Evolutionary conservation across 441 rosid species (phyloP).

Genomic region (Raphanus hybrid): DNA sequence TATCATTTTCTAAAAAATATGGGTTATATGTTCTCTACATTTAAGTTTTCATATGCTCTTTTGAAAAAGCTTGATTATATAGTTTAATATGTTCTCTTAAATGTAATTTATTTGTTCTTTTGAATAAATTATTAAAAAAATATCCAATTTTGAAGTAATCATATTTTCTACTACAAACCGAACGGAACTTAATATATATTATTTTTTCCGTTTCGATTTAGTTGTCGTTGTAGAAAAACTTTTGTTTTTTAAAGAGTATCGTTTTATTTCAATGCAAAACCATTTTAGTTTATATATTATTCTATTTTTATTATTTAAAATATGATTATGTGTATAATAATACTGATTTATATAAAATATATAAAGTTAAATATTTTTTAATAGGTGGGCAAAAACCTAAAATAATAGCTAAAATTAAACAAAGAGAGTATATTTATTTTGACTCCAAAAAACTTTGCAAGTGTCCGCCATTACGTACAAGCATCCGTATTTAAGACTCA

Average conservation of each 20-base stretch:
- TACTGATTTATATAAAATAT: no score
- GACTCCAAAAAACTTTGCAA: background rate
- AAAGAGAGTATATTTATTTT: background rate
- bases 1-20: background rate
- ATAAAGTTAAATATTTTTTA: no score
- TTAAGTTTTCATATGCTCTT: background rate
- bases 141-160: background rate
- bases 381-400: no score
- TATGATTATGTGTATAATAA: no score
- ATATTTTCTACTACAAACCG: background rate
- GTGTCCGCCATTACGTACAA: conserved; percentile 5
- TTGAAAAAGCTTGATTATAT: background rate
- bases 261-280: no score
- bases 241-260: no score
- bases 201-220: no score
- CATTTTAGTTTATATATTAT: no score
- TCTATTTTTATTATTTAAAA: no score
- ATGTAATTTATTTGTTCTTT: background rate
- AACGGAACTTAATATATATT: background rate
- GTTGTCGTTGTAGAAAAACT: no score
- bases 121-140: background rate
- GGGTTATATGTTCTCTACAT: background rate
- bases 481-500: background rate
- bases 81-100: background rate
- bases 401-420: no score